These are phyloP conservation scores for Barnettozyma salicaria DNA, from an alignment of 805 yeast genomes.

Conservation along the genomic window DNA sequence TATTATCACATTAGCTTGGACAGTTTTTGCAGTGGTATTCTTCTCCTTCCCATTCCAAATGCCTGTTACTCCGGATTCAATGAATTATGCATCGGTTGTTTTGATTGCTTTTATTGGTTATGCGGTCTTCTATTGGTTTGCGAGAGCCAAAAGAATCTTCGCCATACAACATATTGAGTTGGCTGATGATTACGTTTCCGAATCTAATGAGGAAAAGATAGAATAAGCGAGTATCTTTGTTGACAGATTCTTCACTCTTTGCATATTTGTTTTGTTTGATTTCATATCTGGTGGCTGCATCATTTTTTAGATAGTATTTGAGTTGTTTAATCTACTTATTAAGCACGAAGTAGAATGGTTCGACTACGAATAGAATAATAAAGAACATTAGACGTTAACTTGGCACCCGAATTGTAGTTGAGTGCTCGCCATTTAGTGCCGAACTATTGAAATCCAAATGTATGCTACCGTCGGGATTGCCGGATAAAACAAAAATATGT, in stretches of 20 bases:
- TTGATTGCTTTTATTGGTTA: conserved; percentile 40
- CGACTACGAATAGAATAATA: too few species aligned
- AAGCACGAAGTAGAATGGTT: too few species aligned
- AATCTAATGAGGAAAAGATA: background rate
- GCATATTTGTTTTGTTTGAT: background rate
- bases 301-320: too few species aligned
- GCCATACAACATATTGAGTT: conserved; percentile 19
- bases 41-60: conserved; percentile 56
- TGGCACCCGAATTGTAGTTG: too few species aligned
- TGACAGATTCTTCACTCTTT: background rate
- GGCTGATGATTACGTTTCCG: conserved; percentile 4
- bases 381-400: too few species aligned
- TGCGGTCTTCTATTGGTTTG: conserved; percentile 47
- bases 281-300: background rate
- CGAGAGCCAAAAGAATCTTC: conserved; percentile 32
- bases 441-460: too few species aligned
- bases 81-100: conserved; percentile 65
- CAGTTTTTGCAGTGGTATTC: conserved; percentile 50
- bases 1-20: conserved; percentile 47
- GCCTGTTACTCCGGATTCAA: conserved; percentile 53
- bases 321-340: too few species aligned
- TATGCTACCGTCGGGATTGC: too few species aligned
- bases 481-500: too few species aligned
- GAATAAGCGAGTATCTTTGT: background rate
- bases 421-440: too few species aligned